Evolutionary conservation across 148 eudicot genomes (phyloP), one percentile per base, ranked within the genome.

Genomic region (Mesembryanthemum crystallinum): DNA sequence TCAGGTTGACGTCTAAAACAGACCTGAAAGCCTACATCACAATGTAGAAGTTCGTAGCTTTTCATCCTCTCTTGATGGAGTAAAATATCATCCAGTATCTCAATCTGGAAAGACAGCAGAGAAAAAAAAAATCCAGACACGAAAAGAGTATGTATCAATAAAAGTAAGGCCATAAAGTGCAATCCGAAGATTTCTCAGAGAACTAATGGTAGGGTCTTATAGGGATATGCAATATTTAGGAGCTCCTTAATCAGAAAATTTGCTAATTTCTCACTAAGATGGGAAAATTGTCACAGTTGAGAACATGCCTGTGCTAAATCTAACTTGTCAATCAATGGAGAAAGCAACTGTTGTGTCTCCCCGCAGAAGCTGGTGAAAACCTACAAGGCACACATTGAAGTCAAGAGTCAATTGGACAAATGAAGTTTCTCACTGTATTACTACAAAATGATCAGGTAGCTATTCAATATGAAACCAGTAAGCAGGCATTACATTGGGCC

Each of bases 1-100:
- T 37, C 62, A 72, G 27, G 15, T 33, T 32, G 67, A 74, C n/a
- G 73, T 24, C n/a, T 28, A 45, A 28, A 82, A 64, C 88, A 81
- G 39, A 89, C 96, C 91, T 95, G 92, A 75, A 87, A 85, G 64
- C 73, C 64, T 39, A 86, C 71, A 76, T 78, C 78, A 68, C 55
- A 70, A 66, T 58, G 73, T 51, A 88, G 73, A 72, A 82, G 80
- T 77, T 88, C 83, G 75, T 86, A 88, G 67, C 72, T 78, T 76
- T 86, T 84, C 73, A 66, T 64, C 86, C 84, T 86, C 88, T 79
- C 86, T 78, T 83, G 82, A 77, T 72, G 84, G 72, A 67, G 71
- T 83, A 92, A 66, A 62, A 73, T 65, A 85, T 88, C 92, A 83
- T 85, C 87, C 79, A 92, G 75, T 55, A 45, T 76, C 49, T 77